Evolutionary conservation across 352 stramenopile species (phyloP).

Genomic region (Phytopythium ostracodes): DNA sequence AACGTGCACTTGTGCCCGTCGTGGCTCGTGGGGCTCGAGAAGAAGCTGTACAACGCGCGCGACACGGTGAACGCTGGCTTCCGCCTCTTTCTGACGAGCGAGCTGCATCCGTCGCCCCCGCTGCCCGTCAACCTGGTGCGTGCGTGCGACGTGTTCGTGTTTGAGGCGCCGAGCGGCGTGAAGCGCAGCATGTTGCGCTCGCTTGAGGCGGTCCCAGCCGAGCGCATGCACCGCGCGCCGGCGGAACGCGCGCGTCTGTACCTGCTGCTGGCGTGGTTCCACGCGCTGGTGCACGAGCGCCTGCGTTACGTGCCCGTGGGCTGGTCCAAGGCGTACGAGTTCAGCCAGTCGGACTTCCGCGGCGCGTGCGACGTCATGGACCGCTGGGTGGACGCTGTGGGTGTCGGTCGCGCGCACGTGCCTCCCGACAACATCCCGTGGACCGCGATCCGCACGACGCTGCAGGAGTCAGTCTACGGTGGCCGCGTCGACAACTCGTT

Average conservation of each 20-base stretch:
- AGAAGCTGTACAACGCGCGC: constrained; percentile 92
- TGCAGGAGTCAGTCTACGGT: constrained; percentile 97
- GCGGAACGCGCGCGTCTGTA: constrained; percentile 92
- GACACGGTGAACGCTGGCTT: constrained; percentile 74
- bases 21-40: constrained; percentile 97
- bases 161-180: constrained; percentile 97
- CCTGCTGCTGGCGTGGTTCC: constrained; percentile 97
- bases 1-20: constrained; percentile 99
- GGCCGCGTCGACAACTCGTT: constrained; percentile 96
- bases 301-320: constrained; percentile 97
- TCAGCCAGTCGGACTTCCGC: constrained; percentile 97
- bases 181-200: constrained; percentile 96
- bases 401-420: constrained; percentile 79
- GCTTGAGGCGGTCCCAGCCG: constrained; percentile 89
- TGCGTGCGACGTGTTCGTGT: constrained; percentile 96
- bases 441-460: constrained; percentile 94
- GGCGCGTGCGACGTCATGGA: constrained; percentile 98
- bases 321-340: constrained; percentile 99
- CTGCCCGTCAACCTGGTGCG: constrained; percentile 96
- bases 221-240: constrained; percentile 89
- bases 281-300: constrained; percentile 98
- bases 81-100: constrained; percentile 96
- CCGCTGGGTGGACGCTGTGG: constrained; percentile 91
- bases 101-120: constrained; percentile 94
- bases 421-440: constrained; percentile 98